Base-by-base conservation (phyloP, 257 asterid genomes). In the Forsythia suspensa region DNA sequence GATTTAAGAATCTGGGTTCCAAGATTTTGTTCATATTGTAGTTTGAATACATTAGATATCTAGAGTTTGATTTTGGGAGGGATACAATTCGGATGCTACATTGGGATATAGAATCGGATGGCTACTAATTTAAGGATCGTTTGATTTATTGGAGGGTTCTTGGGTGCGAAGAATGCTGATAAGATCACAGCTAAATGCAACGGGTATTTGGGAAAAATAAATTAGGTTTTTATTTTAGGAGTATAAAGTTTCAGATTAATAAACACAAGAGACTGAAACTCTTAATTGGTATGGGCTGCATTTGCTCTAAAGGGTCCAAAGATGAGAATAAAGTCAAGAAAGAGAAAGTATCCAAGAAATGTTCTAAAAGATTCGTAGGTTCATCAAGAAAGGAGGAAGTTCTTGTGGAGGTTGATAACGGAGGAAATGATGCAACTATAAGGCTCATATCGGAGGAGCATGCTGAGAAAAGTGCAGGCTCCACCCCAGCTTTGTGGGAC, bases 221-320 rank as follows among this genome's bases (percentile, higher is more conserved):
- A 75, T 29, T 86, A 74, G 85, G 74, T 70, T 68, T n/a, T 67
- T 80, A 85, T 79, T 76, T 83, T 37, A 77, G 82, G 80, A 83
- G 69, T 44, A 65, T 83, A 65, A 85, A 77, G 87, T 82, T 85
- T 84, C 93, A 88, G 87, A 87, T 86, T 74, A 85, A 85, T 70
- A 85, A 81, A 38, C 82, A 76, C 82, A 84, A 85, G 90, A 82
- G 90, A 61, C 86, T 87, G 81, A 86, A 82, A 65, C 70, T 81
- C 63, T 77, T 79, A 40, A 34, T 76, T 70, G 82, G 79, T 38
- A 92, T 94, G 97, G 98, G 98, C 44, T 94, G 98, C 81, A 81
- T 90, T 85, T 94, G 92, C 86, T 88, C 97, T 38, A 94, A 94
- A 86, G 95, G 92, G 67, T 86, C 79, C 13, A 79, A 84, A 36